Evolutionary conservation across 225 moss, liverwort and hornwort species (phyloP).

Genomic region (Ulota crispa): DNA sequence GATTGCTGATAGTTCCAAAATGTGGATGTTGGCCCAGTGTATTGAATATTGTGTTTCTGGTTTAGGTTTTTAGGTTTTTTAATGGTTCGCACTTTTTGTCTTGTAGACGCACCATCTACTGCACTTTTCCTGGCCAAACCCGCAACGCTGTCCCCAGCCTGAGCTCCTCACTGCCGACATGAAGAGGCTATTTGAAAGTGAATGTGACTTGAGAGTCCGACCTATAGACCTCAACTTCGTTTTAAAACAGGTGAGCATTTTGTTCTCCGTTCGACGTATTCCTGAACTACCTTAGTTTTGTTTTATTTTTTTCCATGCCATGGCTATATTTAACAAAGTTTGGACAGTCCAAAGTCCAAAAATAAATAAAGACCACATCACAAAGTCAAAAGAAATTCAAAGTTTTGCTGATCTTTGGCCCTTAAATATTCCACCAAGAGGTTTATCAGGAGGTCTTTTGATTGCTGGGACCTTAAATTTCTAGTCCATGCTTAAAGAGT

Average conservation of each 20-base stretch:
- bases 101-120: conserved; percentile 78
- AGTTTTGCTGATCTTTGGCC: too few species aligned
- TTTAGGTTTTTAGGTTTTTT: neutral
- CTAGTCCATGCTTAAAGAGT: too few species aligned
- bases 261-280: neutral
- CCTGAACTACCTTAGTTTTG: neutral
- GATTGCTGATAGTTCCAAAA: too few species aligned
- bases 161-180: conserved; percentile 59
- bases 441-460: too few species aligned
- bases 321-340: too few species aligned
- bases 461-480: too few species aligned
- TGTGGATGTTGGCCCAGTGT: too few species aligned
- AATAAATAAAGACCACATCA: too few species aligned
- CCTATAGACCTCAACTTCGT: conserved; percentile 87
- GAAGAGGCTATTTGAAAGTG: conserved; percentile 63
- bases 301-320: neutral
- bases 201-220: conserved; percentile 60
- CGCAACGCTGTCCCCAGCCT: conserved; percentile 62
- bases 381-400: too few species aligned
- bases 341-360: too few species aligned
- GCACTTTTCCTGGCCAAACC: conserved; percentile 74
- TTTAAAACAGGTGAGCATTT: conserved; percentile 59
- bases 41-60: too few species aligned
- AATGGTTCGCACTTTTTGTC: conserved; percentile 1
- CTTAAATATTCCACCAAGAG: too few species aligned